Percentiles rank a stretch among this genome's conserved stretches.
Conservation (phyloP, 768 basidiomycete genomes). For the Roridomyces roridus region DNA sequence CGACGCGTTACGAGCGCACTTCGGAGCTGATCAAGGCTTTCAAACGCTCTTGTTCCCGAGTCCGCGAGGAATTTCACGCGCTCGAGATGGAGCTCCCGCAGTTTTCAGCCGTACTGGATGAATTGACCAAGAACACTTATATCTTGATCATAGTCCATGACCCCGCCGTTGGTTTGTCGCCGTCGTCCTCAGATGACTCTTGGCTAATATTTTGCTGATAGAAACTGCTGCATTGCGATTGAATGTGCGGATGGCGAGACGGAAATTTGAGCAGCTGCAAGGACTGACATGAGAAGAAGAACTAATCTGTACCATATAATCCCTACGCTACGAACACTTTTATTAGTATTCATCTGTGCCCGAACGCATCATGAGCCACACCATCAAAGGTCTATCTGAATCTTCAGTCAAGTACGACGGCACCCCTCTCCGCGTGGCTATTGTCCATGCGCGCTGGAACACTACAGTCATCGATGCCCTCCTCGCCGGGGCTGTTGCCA, state of each 20-base stretch:
- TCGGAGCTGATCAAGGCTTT: constrained; percentile 96
- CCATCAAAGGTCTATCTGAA: constrained; percentile 81
- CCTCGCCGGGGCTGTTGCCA: constrained; percentile 76
- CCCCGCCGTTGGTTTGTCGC: constrained; percentile 71
- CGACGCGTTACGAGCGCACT: constrained; percentile 84
- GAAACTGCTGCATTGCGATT: constrained; percentile 88
- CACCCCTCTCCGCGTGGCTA: constrained; percentile 80
- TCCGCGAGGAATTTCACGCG: constrained; percentile 84
- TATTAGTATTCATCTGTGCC: background rate
- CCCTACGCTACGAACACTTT: constrained; percentile 2
- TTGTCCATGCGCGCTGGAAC: constrained; percentile 98
- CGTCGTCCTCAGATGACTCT: background rate
- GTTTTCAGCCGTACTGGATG: constrained; percentile 90
- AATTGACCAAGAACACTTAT: constrained; percentile 93
- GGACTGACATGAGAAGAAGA: constrained; percentile 34
- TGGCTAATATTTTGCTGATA: constrained; percentile 34
- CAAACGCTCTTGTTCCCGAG: constrained; percentile 87
- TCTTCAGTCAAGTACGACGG: constrained; percentile 76
- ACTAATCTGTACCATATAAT: constrained; percentile 15
- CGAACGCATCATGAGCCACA: constrained; percentile 47
- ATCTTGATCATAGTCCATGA: constrained; percentile 90
- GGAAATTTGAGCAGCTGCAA: constrained; percentile 91
- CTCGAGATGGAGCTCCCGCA: constrained; percentile 86
- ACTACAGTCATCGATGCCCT: constrained; percentile 84
- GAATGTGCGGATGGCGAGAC: constrained; percentile 85